A percentile compares a stretch with the other conserved stretches of the same genome.
phyloP scores from a whole-genome alignment of 495 filamentous ascomycete species.

The Penicillium parvum region DNA sequence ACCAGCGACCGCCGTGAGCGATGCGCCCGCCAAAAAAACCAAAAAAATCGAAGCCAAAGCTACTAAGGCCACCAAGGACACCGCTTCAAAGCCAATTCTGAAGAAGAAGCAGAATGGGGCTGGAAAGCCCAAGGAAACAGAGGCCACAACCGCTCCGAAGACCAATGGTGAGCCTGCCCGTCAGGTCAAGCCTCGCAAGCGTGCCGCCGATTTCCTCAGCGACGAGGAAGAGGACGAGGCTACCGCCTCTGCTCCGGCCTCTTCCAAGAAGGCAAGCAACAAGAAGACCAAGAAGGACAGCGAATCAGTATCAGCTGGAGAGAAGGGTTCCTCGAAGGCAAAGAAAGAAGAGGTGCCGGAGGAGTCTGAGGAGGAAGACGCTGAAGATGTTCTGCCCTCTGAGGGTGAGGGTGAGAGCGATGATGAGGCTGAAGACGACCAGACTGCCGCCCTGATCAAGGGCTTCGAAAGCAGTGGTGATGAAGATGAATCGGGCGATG shows the following conservation, averaged over 20 bases:
- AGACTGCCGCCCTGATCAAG: slow-evolving; percentile 64
- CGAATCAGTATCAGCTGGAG: slow-evolving; percentile 19
- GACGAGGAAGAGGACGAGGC: slow-evolving; percentile 34
- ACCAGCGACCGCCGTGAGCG: slow-evolving; percentile 43
- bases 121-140: slow-evolving; percentile 19
- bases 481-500: slow-evolving; percentile 49
- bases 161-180: slow-evolving; percentile 34
- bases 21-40: slow-evolving; percentile 55
- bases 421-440: slow-evolving; percentile 54
- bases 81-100: slow-evolving; percentile 32
- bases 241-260: slow-evolving; percentile 17
- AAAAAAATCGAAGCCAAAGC: slow-evolving; percentile 46
- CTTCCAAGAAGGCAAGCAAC: slow-evolving; percentile 21
- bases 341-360: slow-evolving; percentile 30
- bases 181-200: slow-evolving; percentile 49
- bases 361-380: slow-evolving; percentile 29
- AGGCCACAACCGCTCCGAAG: slow-evolving; percentile 26
- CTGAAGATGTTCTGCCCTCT: slow-evolving; percentile 19
- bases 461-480: slow-evolving; percentile 81
- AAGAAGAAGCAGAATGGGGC: slow-evolving; percentile 33
- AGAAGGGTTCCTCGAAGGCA: slow-evolving; percentile 33
- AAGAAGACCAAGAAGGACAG: slow-evolving; percentile 43
- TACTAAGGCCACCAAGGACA: slow-evolving; percentile 22
- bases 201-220: slow-evolving; percentile 49
- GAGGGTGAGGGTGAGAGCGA: slow-evolving; percentile 33